Base-by-base conservation (phyloP, 345 rosid genomes). In the Arabidopsis arenosa region DNA sequence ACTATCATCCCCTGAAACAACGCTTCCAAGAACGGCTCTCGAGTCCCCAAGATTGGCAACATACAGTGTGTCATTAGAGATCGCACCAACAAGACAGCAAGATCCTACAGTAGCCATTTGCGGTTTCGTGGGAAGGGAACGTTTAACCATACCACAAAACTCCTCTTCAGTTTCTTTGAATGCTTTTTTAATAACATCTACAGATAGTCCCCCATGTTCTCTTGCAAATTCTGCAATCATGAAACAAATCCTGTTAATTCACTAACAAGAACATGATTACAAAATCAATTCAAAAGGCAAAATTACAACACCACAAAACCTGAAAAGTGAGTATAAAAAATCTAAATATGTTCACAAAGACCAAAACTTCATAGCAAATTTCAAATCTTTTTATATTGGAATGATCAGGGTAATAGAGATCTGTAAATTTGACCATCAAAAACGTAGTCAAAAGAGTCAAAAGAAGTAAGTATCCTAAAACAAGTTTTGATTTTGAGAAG, bases 11-110 rank as follows among this genome's bases (percentile, higher is more conserved):
- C 74, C 86, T 0, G 80, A 41, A 70, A 58, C 88, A 74, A 80
- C 81, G 57, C 79, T 80, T 17, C 99, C 99, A 74, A 95, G 97
- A 80, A 95, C 99, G 0, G 87, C 99, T 79, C 99, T 89, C 0
- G 99, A 95, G 72, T 95, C 99, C 15, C 99, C 99, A 6, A 92
- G 91, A 81, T 95, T 95, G 2, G 99, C 99, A 58, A 95, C 91
- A 61, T 88, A 95, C 12, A 95, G 73, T 3, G 86, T 81, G 43
- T 80, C 96, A 53, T 90, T 56, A 7, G 96, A 84, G 66, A 95
- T 89, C 0, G 96, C 97, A 70, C 99, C 99, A 64, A 95, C 88
- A 30, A 95, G 83, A 81, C 99, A 95, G 61, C 99, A 95, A 12
- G 99, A 90, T 18, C 99, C 99, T 36, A 90, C 97, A 26, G 97